Evolutionary conservation across 176 grass and related monocot genomes (phyloP).

Genomic region (Juncus effusus): DNA sequence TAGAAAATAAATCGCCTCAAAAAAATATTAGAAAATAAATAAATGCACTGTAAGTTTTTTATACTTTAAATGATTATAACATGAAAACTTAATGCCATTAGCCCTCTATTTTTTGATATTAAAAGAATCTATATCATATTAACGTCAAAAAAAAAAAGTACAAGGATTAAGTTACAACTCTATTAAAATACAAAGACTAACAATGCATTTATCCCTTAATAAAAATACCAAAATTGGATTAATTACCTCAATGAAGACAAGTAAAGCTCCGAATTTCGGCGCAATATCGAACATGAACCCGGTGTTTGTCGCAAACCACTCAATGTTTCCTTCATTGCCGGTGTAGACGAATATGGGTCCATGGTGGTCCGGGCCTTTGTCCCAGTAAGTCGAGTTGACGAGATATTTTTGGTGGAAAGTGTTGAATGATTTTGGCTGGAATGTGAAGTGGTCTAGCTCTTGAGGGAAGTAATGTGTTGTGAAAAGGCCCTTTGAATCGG

Average conservation of each 20-base stretch:
- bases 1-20: neutral
- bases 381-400: slow-evolving; percentile 75
- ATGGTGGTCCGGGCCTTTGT: slow-evolving; percentile 10
- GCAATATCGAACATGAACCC: slow-evolving; percentile 93
- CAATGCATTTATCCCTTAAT: neutral
- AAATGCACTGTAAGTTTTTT: neutral
- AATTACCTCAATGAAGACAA: slow-evolving; percentile 91
- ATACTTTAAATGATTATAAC: too few species aligned
- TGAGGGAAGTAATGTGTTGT: slow-evolving; percentile 78
- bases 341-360: slow-evolving; percentile 85
- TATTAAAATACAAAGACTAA: too few species aligned
- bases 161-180: neutral
- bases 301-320: slow-evolving; percentile 78
- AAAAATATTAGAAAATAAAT: slow-evolving; percentile 1
- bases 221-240: neutral
- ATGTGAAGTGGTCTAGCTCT: slow-evolving; percentile 97
- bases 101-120: neutral
- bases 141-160: neutral
- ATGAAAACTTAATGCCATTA: neutral
- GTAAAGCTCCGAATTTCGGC: slow-evolving; percentile 61
- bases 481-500: slow-evolving; percentile 39
- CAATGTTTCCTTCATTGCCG: slow-evolving; percentile 84
- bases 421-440: slow-evolving; percentile 57
- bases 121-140: neutral
- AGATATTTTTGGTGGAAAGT: slow-evolving; percentile 86